Evolutionary conservation across 352 stramenopile species (phyloP), one percentile per base, ranked within the genome.

Genomic region (Globisporangium ultimum): DNA sequence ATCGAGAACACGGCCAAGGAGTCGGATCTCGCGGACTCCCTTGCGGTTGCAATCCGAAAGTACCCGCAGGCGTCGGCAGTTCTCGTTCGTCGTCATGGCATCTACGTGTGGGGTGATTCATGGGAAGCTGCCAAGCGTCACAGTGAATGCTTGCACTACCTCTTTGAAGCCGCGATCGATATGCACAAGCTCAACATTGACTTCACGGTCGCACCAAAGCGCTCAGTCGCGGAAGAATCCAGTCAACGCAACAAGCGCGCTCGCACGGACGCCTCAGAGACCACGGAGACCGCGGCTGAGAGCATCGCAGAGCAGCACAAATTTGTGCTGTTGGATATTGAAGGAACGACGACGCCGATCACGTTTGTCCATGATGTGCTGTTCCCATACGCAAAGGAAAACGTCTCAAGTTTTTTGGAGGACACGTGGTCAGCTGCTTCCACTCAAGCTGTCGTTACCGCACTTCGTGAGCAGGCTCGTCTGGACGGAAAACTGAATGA

Each of bases 121-220:
- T 99, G 96, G 96, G 93, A 98, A 70, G 86, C 95, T 59, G 93
- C 95, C 45, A 99, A 99, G 73, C 95, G 94, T 38, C 95, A 98
- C 60, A 95, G 87, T 51, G 96, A 99, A 76, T 98, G 91, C 34
- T 87, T 98, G 50, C 95, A 99, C 81, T 99, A 99, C 71, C 76
- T 99, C 11, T 98, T 99, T 56, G 80, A 97, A 64, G 73, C 71
- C 17, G 88, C 81, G 15, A 80, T 98, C 43, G 85, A 96, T 66
- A 97, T 98, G 90, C 89, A 81, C 61, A 80, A 82, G 41, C 83
- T 96, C 63, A 73, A 84, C 11, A 65, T 97, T 22, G 89, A 97
- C 68, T 87, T 75, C 45, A 69, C 75, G 6, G 57, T 66, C 12
- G 69, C 88, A 1, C 75, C 70, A 0, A 60, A 41, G 46, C 41